Conservation (phyloP, 192 early-diverging fungal genomes). For the Mortierella hygrophila region DNA sequence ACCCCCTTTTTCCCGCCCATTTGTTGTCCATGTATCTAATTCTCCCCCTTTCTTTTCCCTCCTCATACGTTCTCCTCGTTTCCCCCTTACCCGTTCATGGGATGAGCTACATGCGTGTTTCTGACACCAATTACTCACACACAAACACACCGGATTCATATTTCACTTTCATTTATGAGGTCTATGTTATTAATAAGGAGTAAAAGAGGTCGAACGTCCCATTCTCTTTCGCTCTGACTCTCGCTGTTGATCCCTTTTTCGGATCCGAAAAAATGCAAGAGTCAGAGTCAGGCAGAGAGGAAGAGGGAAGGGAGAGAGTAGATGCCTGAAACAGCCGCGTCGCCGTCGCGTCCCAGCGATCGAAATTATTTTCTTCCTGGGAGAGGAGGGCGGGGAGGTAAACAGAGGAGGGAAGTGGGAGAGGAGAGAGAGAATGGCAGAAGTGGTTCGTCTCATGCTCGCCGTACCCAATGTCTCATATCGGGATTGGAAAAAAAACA, state of each 20-base stretch:
- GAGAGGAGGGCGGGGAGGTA: no score
- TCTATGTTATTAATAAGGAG: no score
- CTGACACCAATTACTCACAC: no score
- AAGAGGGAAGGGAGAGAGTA: not conserved
- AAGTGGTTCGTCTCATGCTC: slow-evolving; percentile 4
- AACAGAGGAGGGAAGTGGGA: not conserved
- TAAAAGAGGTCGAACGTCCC: no score
- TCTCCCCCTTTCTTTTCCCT: not conserved
- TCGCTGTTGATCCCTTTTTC: not conserved
- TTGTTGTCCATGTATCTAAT: not conserved
- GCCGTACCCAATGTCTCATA: not conserved
- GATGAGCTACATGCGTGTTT: no score
- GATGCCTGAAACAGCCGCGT: not conserved
- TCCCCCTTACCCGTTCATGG: not conserved
- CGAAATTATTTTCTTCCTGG: no score
- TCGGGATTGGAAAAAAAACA: not conserved
- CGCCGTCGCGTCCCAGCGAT: no score
- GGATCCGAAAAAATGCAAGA: not conserved
- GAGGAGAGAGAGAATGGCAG: not conserved
- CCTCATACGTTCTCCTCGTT: not conserved
- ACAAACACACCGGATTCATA: no score
- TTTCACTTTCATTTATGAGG: no score
- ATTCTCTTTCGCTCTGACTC: no score
- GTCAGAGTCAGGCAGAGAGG: not conserved
- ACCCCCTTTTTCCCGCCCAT: slow-evolving; percentile 9